These are phyloP conservation scores for Eucalyptus cladocalyx DNA, from an alignment of 345 rosid genomes.

Conservation along the genomic window DNA sequence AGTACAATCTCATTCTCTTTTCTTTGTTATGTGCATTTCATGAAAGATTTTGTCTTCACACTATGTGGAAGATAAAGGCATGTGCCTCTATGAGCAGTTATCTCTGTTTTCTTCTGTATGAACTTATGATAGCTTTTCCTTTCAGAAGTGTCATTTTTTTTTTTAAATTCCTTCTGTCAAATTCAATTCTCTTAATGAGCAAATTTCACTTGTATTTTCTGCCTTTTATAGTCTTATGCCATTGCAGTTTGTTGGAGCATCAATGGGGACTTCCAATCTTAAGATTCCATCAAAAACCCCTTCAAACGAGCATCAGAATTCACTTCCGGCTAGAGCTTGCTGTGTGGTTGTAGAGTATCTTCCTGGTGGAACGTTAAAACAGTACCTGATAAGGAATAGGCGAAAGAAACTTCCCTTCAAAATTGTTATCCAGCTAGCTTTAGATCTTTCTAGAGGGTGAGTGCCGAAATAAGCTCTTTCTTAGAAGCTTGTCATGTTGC, in stretches of 20 bases:
- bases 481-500: background rate
- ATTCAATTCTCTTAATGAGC: background rate
- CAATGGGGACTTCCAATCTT: constrained; percentile 85
- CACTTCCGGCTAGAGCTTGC: constrained; percentile 63
- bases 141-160: background rate
- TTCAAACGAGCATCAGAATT: constrained; percentile 11
- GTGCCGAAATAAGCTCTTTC: background rate
- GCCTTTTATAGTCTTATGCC: background rate
- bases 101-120: background rate
- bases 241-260: constrained; percentile 82
- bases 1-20: constrained; percentile 19
- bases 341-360: constrained; percentile 89
- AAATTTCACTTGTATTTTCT: background rate
- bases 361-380: constrained; percentile 77
- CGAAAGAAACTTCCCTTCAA: constrained; percentile 67
- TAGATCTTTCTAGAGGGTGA: constrained; percentile 91
- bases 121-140: background rate
- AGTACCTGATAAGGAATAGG: constrained; percentile 59
- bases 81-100: background rate
- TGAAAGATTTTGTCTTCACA: background rate
- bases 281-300: constrained; percentile 43
- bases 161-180: background rate
- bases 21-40: background rate
- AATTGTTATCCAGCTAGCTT: constrained; percentile 70
- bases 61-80: background rate